Conservation (phyloP, 495 filamentous ascomycete genomes). For the Chlorociboria aeruginascens region DNA sequence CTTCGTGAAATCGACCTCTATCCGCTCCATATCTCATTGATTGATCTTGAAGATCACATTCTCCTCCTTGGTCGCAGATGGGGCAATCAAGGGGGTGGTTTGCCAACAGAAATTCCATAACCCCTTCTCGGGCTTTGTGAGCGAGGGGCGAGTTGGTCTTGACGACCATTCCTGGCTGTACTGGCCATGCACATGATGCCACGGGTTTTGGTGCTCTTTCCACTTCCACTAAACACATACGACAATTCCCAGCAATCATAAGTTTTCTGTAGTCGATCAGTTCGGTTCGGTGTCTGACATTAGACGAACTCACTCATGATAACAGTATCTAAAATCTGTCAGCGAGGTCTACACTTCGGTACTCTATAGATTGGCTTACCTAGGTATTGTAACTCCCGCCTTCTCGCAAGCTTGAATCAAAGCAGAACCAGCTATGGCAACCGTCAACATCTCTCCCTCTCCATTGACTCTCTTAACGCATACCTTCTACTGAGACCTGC, state of each 20-base stretch:
- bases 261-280: slow-evolving; percentile 53
- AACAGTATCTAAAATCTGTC: slow-evolving; percentile 77
- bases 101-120: slow-evolving; percentile 96
- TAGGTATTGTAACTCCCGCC: slow-evolving; percentile 80
- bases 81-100: slow-evolving; percentile 98
- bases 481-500: slow-evolving; percentile 93
- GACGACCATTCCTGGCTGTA: slow-evolving; percentile 96
- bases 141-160: slow-evolving; percentile 92
- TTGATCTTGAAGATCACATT: slow-evolving; percentile 98
- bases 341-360: slow-evolving; percentile 21
- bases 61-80: slow-evolving; percentile 96
- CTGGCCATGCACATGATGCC: slow-evolving; percentile 96
- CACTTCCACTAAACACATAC: slow-evolving; percentile 98
- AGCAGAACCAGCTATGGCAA: slow-evolving; percentile 63
- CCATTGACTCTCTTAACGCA: slow-evolving; percentile 16
- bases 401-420: slow-evolving; percentile 99
- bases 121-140: slow-evolving; percentile 94
- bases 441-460: slow-evolving; percentile 17
- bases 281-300: slow-evolving; percentile 6
- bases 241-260: slow-evolving; percentile 97
- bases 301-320: slow-evolving; percentile 68
- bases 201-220: slow-evolving; percentile 92
- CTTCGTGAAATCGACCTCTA: slow-evolving; percentile 90
- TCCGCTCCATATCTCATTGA: slow-evolving; percentile 98
- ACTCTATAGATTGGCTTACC: slow-evolving; percentile 32